Base-by-base conservation (phyloP, 345 rosid genomes). In the Corchorus olitorius region DNA sequence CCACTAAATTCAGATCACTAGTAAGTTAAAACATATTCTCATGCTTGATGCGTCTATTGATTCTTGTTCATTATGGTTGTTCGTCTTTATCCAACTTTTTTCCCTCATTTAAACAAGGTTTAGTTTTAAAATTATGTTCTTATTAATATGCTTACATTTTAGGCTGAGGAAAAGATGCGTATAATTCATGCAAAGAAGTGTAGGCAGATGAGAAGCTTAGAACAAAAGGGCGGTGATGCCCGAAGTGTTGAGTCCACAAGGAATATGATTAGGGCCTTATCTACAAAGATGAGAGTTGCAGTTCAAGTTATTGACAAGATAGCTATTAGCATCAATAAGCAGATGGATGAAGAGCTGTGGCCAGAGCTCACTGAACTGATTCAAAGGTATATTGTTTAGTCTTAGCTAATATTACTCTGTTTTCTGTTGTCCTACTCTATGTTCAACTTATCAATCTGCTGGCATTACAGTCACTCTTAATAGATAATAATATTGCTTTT, bases 141-240 rank as follows among this genome's bases (percentile, higher is more conserved):
- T 13, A 2, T 15, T 66, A 27, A 5, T 74, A 11, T 56, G 2
- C 37, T 50, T 50, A 1, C 62, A 22, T 27, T 54, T 54, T 80
- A 90, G 94, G 86, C 86, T 4, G 92, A 90, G 83, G 94, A 90
- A 69, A 90, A 79, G 75, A 10, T 90, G 81, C 86, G 91, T 4
- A 61, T 81, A 37, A 46, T 78, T 55, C 82, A 85, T 78, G 83
- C 73, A 41, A 87, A 79, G 84, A 86, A 80, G 86, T 82, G 77
- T 58, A 80, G 73, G 82, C 87, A 86, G 84, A 79, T 88, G 54
- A 86, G 76, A 64, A 79, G 54, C 19, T 67, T 84, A 80, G 82
- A 49, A 3, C 82, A 84, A 66, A 87, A 83, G 65, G 88, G 75
- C 54, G 84, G 71, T 15, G 82, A 86, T 33, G 75, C 80, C 17